A percentile compares a stretch with the other conserved stretches of the same genome.
Evolutionary conservation across 768 basidiomycete genomes (phyloP).

Genomic region (Vishniacozyma victoriae): DNA sequence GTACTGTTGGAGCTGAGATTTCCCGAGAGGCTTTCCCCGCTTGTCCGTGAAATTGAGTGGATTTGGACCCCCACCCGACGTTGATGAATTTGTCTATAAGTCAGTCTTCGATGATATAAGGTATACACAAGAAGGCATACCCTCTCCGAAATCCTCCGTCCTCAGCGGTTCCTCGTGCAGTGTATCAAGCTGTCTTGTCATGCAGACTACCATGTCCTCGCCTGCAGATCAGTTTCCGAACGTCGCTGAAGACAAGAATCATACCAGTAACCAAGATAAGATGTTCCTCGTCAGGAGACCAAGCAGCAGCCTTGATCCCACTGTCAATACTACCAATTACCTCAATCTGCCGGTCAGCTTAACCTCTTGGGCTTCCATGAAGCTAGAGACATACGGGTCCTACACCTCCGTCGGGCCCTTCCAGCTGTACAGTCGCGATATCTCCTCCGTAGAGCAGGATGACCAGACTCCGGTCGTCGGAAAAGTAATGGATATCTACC

Average conservation of each 20-base stretch:
- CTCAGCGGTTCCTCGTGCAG: slow-evolving; percentile 71
- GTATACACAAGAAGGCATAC: slow-evolving; percentile 47
- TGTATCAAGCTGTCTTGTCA: slow-evolving; percentile 84
- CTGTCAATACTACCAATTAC: slow-evolving; percentile 81
- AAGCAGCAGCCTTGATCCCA: slow-evolving; percentile 72
- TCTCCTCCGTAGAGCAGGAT: slow-evolving; percentile 73
- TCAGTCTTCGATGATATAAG: neutral
- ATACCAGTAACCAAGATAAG: slow-evolving; percentile 73
- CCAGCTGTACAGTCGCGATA: slow-evolving; percentile 62
- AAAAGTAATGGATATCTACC: slow-evolving; percentile 62
- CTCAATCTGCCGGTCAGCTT: slow-evolving; percentile 49
- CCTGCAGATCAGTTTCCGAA: slow-evolving; percentile 47
- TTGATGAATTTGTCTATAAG: slow-evolving; percentile 78
- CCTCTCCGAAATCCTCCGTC: slow-evolving; percentile 77
- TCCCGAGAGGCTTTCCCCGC: slow-evolving; percentile 78
- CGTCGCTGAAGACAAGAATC: slow-evolving; percentile 7
- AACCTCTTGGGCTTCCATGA: neutral
- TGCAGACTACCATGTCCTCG: slow-evolving; percentile 72
- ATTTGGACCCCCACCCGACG: slow-evolving; percentile 95
- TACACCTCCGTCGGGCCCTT: slow-evolving; percentile 36
- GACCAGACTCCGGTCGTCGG: slow-evolving; percentile 64
- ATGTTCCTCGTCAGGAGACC: slow-evolving; percentile 90
- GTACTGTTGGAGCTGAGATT: slow-evolving; percentile 46
- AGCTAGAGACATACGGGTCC: slow-evolving; percentile 52
- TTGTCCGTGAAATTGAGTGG: slow-evolving; percentile 96